These are phyloP conservation scores for Purshia tridentata DNA, from an alignment of 306 rosid genomes.

Conservation along the genomic window DNA sequence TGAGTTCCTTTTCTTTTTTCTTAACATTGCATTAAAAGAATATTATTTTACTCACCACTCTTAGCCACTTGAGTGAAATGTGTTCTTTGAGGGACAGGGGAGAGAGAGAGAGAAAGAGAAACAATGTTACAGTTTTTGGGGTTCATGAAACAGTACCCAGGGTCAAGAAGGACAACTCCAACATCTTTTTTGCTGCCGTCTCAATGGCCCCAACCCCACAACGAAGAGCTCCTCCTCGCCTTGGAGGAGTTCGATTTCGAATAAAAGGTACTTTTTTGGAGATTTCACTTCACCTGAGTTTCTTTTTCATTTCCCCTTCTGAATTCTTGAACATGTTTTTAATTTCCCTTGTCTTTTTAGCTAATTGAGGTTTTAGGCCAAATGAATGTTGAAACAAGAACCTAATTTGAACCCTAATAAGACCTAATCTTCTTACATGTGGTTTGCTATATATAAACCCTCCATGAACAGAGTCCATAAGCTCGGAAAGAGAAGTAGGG, in stretches of 20 bases:
- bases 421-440: neutral
- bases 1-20: no score
- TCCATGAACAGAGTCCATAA: constrained; percentile 8
- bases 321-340: neutral
- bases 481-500: constrained; percentile 3
- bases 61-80: no score
- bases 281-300: neutral
- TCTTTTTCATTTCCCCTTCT: neutral
- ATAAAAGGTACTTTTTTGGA: constrained; percentile 60
- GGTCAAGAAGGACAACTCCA: constrained; percentile 75
- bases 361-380: neutral
- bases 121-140: constrained; percentile 88
- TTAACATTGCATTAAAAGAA: no score
- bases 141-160: constrained; percentile 80
- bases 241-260: constrained; percentile 87
- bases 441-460: neutral
- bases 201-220: constrained; percentile 92
- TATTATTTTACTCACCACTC: no score
- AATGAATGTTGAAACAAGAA: no score
- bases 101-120: neutral
- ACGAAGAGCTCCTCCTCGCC: constrained; percentile 85
- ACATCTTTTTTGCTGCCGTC: constrained; percentile 78
- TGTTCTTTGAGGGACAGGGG: no score
- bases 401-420: constrained; percentile 13
- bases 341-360: neutral